Conservation (phyloP, 2,329 filamentous ascomycete genomes). For the Aspergillus texensis region DNA sequence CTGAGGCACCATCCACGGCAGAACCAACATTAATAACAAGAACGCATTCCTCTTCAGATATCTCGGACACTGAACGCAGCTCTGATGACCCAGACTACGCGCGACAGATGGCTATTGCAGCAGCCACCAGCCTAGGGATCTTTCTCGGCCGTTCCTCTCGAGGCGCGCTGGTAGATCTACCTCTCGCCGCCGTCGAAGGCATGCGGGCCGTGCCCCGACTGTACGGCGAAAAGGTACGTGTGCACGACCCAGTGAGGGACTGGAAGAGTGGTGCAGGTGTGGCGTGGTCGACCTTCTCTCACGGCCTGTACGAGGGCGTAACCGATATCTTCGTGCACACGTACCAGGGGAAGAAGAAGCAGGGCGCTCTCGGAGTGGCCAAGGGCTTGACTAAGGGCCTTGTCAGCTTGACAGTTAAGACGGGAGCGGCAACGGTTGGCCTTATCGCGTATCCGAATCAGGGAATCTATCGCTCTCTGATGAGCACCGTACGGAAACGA, state of each 20-base stretch:
- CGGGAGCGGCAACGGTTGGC: neutral
- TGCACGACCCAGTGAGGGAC: conserved; percentile 33
- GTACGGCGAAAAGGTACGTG: conserved; percentile 36
- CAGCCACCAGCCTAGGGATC: neutral
- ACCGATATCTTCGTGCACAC: conserved; percentile 32
- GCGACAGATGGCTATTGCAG: neutral
- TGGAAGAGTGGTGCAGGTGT: conserved; percentile 32
- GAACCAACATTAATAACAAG: neutral
- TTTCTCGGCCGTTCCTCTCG: neutral
- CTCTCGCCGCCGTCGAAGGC: conserved; percentile 37
- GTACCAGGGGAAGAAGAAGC: conserved; percentile 29
- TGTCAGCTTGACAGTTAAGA: neutral
- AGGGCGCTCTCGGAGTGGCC: conserved; percentile 20
- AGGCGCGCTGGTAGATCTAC: conserved; percentile 31
- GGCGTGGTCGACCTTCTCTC: conserved; percentile 33
- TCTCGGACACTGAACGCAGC: neutral
- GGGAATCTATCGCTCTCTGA: neutral
- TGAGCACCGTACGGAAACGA: neutral
- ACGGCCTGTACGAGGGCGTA: conserved; percentile 33
- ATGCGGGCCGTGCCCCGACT: conserved; percentile 34
- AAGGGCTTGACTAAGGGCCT: conserved; percentile 31
- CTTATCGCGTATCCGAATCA: conserved; percentile 8
- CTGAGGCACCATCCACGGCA: neutral
- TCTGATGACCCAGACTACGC: neutral
- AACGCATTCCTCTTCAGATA: neutral